These are phyloP conservation scores for Oryza officinalis DNA, from an alignment of 176 grass and related monocot genomes.

Conservation along the genomic window DNA sequence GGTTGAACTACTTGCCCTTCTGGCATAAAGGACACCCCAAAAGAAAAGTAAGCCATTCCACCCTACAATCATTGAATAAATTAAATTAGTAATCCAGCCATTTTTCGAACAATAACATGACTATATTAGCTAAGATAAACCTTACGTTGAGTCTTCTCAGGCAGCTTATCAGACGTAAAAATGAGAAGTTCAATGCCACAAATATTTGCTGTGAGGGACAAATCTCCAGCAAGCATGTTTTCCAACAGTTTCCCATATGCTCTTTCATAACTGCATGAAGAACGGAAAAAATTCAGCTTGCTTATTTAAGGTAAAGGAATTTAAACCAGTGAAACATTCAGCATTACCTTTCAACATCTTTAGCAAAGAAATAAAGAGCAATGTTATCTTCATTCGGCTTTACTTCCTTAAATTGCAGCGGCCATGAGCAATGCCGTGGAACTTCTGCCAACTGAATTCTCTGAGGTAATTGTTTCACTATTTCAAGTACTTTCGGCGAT, in stretches of 20 bases:
- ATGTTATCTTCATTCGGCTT: slow-evolving; percentile 74
- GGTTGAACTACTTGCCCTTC: slow-evolving; percentile 40
- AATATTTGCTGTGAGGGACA: slow-evolving; percentile 71
- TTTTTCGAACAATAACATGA: slow-evolving; percentile 18
- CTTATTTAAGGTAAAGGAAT: slow-evolving; percentile 19
- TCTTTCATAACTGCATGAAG: slow-evolving; percentile 67
- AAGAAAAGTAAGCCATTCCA: slow-evolving; percentile 94
- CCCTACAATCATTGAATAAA: slow-evolving; percentile 57
- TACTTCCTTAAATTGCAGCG: slow-evolving; percentile 65
- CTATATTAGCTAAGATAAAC: slow-evolving; percentile 16
- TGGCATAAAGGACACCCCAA: slow-evolving; percentile 79
- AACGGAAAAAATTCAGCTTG: slow-evolving; percentile 25
- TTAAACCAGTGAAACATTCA: slow-evolving; percentile 24
- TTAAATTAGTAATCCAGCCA: slow-evolving; percentile 32
- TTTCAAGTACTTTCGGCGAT: slow-evolving; percentile 71
- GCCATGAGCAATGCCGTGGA: slow-evolving; percentile 63
- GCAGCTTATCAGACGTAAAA: slow-evolving; percentile 88
- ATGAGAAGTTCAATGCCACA: slow-evolving; percentile 72
- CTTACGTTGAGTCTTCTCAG: slow-evolving; percentile 81
- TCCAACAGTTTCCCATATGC: slow-evolving; percentile 75
- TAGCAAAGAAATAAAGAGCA: slow-evolving; percentile 97
- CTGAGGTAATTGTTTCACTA: slow-evolving; percentile 61
- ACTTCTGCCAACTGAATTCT: slow-evolving; percentile 77
- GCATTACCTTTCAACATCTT: slow-evolving; percentile 81
- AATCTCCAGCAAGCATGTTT: slow-evolving; percentile 66